phyloP scores from a whole-genome alignment of 1,139 yeast genomes.

The Geotrichum bryndzae region DNA sequence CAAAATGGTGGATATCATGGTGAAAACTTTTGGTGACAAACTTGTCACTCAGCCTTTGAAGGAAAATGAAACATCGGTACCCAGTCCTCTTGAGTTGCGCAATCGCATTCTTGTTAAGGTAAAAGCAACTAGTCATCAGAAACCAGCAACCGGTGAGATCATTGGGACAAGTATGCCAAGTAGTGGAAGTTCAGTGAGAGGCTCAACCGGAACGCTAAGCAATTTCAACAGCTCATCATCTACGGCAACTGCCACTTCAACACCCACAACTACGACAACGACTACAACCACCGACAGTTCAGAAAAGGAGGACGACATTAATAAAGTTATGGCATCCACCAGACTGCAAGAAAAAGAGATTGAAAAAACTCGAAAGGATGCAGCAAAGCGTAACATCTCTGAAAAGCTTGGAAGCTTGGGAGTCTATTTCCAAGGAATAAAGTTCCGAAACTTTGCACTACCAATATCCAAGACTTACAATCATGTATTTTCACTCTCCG shows the following conservation, averaged over 20 bases:
- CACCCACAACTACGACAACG: slow-evolving; percentile 1
- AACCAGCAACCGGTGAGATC: slow-evolving; percentile 37
- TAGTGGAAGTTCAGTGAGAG: neutral
- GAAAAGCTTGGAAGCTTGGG: slow-evolving; percentile 53
- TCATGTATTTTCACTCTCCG: slow-evolving; percentile 84
- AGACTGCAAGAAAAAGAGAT: neutral
- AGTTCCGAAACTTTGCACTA: slow-evolving; percentile 72
- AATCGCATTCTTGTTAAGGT: slow-evolving; percentile 71
- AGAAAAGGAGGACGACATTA: slow-evolving; percentile 1
- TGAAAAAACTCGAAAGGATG: neutral
- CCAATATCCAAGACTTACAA: slow-evolving; percentile 78
- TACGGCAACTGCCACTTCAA: neutral
- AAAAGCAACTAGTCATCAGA: slow-evolving; percentile 37
- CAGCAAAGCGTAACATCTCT: slow-evolving; percentile 26
- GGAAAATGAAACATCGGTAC: slow-evolving; percentile 39
- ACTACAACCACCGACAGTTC: slow-evolving; percentile 5
- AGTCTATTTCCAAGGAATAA: slow-evolving; percentile 64
- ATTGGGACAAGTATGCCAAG: neutral
- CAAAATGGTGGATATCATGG: slow-evolving; percentile 48
- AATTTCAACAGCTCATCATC: neutral
- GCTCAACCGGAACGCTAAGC: neutral
- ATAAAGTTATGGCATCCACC: neutral
- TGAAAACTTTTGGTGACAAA: slow-evolving; percentile 53
- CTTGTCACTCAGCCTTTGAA: slow-evolving; percentile 45
- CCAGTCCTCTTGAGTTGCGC: slow-evolving; percentile 67